Percentiles rank a stretch among this genome's conserved stretches.
phyloP scores from a whole-genome alignment of 2,329 filamentous ascomycete genomes.

The Bimuria novae-zelandiae region DNA sequence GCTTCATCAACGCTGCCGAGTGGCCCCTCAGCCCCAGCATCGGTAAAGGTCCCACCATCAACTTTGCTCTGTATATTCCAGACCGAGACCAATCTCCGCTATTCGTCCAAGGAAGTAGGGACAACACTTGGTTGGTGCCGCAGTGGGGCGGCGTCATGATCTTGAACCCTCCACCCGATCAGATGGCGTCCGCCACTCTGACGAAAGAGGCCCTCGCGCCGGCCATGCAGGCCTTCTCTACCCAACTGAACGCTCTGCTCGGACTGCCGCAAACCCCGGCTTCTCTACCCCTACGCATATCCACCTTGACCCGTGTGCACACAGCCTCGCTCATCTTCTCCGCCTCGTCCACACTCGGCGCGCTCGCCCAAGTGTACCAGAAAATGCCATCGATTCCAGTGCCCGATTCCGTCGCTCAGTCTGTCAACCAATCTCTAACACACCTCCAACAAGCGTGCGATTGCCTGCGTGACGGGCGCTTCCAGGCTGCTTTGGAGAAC shows the following conservation, averaged over 20 bases:
- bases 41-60: conserved; percentile 88
- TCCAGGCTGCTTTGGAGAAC: conserved; percentile 72
- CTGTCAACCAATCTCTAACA: conserved; percentile 76
- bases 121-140: conserved; percentile 87
- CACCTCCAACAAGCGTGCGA: conserved; percentile 80
- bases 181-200: conserved; percentile 56
- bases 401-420: conserved; percentile 81
- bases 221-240: conserved; percentile 86
- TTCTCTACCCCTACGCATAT: conserved; percentile 82
- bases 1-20: conserved; percentile 96
- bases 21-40: conserved; percentile 97
- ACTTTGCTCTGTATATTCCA: conserved; percentile 91
- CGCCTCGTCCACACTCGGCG: conserved; percentile 92
- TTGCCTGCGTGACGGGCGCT: conserved; percentile 65
- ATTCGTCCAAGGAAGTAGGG: conserved; percentile 61
- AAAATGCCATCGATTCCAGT: conserved; percentile 88
- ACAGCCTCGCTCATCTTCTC: conserved; percentile 84
- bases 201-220: conserved; percentile 70
- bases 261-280: conserved; percentile 78
- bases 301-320: conserved; percentile 82
- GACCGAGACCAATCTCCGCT: conserved; percentile 67
- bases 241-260: conserved; percentile 84
- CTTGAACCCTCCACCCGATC: conserved; percentile 58
- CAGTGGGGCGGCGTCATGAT: conserved; percentile 88
- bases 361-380: conserved; percentile 80